Evolutionary conservation across 352 stramenopile species (phyloP), one percentile per base, ranked within the genome.

Genomic region (Globisporangium abappressorium): DNA sequence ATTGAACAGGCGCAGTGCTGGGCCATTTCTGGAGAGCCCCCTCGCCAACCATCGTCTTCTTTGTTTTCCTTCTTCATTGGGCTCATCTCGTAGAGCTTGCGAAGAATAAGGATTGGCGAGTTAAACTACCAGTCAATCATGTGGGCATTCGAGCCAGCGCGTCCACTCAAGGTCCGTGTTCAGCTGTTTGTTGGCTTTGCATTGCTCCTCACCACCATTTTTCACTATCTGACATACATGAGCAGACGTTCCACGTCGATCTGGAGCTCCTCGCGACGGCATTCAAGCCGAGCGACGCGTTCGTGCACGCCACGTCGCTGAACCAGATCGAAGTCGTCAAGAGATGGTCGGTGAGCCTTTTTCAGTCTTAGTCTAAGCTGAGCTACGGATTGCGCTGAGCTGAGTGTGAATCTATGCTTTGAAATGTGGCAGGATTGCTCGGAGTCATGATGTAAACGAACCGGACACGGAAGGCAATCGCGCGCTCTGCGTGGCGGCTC

Each of bases 271-370:
- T 79, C 14, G 70, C 66, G 3, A 68, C 70, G 33, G 70, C 75
- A 1, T 85, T 76, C 56, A 64, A 85, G 38, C 75, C 75, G 6
- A 66, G 60, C 15, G 83, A 90, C 57, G 83, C 83, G 22, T 89
- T 91, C 54, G 83, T 90, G 46, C 80, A 91, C 53, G 83, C 83
- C 5, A 81, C 83, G 26, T 89, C 83, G 5, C 74, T 89, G 20
- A 90, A 90, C 64, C 83, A 90, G 73, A 66, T 87, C 38, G 68
- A 85, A 62, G 83, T 89, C 57, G 77, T 91, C 24, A 73, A 70
- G 24, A 78, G 77, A 53, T 91, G 82, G 56, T 60, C 9, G 24
- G 24, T 9, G 80, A 85, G 43, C 34, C 7, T 15, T 20, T 46
- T 41, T 24, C 8, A 12, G 5, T 34, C 41, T 8, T 7, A n/a